phyloP scores from a whole-genome alignment of 192 early-diverging fungal species.

The Polychytrium aggregatum region DNA sequence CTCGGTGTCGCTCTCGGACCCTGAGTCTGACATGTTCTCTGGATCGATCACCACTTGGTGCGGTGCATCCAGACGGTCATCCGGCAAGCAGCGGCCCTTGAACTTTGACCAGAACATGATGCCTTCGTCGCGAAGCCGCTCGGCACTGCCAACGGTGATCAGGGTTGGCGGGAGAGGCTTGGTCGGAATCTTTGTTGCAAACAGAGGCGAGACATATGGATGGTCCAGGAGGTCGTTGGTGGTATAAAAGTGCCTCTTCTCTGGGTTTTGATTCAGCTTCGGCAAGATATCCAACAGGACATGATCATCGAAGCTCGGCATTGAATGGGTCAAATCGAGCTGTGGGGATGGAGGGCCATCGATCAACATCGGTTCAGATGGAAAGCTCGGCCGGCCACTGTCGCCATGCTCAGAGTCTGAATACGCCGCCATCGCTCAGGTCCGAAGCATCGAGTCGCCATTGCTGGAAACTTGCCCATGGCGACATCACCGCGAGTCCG shows the following conservation, averaged over 20 bases:
- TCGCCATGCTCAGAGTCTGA: too few relatives aligned
- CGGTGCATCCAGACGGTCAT: too few relatives aligned
- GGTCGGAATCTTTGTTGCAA: slow-evolving; percentile 17
- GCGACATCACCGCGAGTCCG: slow-evolving; percentile 43
- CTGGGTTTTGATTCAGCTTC: slow-evolving; percentile 8
- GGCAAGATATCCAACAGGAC: slow-evolving; percentile 17
- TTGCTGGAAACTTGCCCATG: too few relatives aligned
- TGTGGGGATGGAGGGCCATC: too few relatives aligned
- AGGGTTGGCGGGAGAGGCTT: slow-evolving; percentile 24
- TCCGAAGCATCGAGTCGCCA: too few relatives aligned
- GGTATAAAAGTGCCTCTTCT: slow-evolving; percentile 19
- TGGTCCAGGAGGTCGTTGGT: slow-evolving; percentile 17
- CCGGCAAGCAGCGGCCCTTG: too few relatives aligned
- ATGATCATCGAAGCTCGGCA: slow-evolving; percentile 17
- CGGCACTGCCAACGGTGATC: slow-evolving; percentile 33
- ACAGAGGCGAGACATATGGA: slow-evolving; percentile 31
- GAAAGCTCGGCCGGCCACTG: too few relatives aligned
- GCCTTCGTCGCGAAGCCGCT: slow-evolving; percentile 37
- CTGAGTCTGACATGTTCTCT: slow-evolving; percentile 11
- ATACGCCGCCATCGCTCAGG: too few relatives aligned
- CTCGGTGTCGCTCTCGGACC: slow-evolving; percentile 17
- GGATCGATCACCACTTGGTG: slow-evolving; percentile 18
- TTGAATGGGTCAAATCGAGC: slow-evolving; percentile 25
- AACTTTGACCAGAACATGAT: slow-evolving; percentile 22
- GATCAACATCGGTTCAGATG: too few relatives aligned